Base-by-base conservation (phyloP, 78 protist genomes). In the Chrysochromulina tobinii region DNA sequence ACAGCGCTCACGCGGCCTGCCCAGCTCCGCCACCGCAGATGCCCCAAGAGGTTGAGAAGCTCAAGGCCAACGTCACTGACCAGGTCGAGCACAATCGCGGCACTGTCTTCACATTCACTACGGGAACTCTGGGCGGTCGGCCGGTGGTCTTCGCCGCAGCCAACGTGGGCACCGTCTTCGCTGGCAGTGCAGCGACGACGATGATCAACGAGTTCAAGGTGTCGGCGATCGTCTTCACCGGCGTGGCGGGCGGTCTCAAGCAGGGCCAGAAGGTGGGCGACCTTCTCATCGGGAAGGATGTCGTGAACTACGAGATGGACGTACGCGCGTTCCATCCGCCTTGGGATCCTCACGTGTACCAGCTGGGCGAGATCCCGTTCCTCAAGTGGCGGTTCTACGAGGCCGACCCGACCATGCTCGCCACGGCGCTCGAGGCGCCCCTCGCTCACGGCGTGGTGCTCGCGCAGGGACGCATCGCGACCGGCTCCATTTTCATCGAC, bases 351-450 rank as follows among this genome's bases (percentile, higher is more conserved):
- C 50, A 75, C 83, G 3, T 50, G 58, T n/a, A 18, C 12, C 51
- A 50, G 83, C 83, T 75, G 27, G 83, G 83, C 18, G 83, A 75
- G 83, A 4, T 18, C 58, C 83, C 83, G 25, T 75, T 75, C 57
- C 14, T 50, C n/a, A 11, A 27, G 58, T 75, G 83, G 83, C 27
- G 27, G 23, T 50, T 69, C 51, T 75, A 15, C 83, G 23, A 8
- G 2, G 83, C 83, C 11, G 83, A 75, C 23, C 58, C 83, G 83
- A 11, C 3, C 12, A 11, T 75, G 27, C 83, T 75, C 58, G 17
- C 8, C 25, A 12, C 50, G 4, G 83, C 83, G 23, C 18, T 8
- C 21, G 83, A 18, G 18, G 83, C 83, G 21, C 83, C 83, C 7
- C 58, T 5, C 4, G 58, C 83, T 3, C 58, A 38, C 58, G 83